Conservation (phyloP, 164 flowering plant genomes). For the Annona cherimola region DNA sequence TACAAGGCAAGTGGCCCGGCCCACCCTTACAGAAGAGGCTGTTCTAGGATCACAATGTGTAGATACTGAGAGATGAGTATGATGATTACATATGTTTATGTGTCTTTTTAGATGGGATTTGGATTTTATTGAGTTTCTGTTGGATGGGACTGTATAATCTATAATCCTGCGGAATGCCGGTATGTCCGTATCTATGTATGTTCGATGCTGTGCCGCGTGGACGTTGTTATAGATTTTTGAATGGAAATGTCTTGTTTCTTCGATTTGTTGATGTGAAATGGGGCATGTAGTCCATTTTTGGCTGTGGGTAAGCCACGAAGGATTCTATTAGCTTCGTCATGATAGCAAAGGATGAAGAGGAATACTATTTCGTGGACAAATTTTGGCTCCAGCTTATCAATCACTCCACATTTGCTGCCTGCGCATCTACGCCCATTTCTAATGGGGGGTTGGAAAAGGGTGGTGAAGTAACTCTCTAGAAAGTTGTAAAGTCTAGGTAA, state of each 20-base stretch:
- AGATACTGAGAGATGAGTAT: slow-evolving; percentile 20
- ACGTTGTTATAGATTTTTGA: neutral
- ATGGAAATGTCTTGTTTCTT: neutral
- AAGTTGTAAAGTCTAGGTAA: too few species aligned
- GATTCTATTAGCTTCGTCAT: too few species aligned
- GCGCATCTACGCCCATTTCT: too few species aligned
- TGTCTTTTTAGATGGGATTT: neutral
- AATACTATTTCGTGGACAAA: too few species aligned
- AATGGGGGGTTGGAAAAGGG: too few species aligned
- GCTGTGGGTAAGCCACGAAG: too few species aligned
- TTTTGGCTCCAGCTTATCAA: too few species aligned
- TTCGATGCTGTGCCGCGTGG: neutral
- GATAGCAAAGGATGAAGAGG: too few species aligned
- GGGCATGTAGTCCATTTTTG: too few species aligned
- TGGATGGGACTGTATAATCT: neutral
- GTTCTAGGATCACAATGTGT: slow-evolving; percentile 68
- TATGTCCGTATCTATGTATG: neutral
- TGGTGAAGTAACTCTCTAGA: too few species aligned
- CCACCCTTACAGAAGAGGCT: slow-evolving; percentile 66
- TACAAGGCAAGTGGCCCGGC: slow-evolving; percentile 47
- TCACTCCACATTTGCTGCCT: too few species aligned
- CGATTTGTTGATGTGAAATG: neutral
- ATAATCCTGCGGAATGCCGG: neutral
- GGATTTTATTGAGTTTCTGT: too few species aligned
- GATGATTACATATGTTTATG: neutral